A percentile compares a stretch with the other conserved stretches of the same genome.
These are phyloP conservation scores for Cryoendolithus antarcticus DNA, from an alignment of 2,329 filamentous ascomycete genomes.

Conservation along the genomic window DNA sequence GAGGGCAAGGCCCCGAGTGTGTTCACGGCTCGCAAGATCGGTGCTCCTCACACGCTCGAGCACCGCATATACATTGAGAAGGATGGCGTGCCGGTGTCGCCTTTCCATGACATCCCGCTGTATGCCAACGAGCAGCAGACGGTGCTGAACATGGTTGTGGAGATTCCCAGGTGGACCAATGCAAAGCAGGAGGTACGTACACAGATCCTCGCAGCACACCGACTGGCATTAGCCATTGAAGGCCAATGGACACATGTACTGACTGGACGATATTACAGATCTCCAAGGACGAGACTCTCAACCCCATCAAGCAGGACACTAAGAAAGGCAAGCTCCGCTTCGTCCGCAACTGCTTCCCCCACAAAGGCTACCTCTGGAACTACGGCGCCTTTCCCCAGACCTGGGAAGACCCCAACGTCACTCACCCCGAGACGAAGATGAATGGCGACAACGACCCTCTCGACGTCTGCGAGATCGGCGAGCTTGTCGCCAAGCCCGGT, in stretches of 20 bases:
- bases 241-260: neutral
- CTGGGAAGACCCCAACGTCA: slow-evolving; percentile 93
- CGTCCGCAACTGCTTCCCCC: slow-evolving; percentile 99
- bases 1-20: slow-evolving; percentile 38
- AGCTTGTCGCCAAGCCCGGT: slow-evolving; percentile 88
- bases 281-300: slow-evolving; percentile 95
- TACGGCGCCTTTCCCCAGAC: slow-evolving; percentile 99
- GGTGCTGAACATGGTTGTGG: slow-evolving; percentile 97
- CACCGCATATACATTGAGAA: slow-evolving; percentile 97
- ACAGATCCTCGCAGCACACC: neutral
- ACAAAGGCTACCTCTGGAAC: slow-evolving; percentile 99
- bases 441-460: slow-evolving; percentile 99
- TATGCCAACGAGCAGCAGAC: slow-evolving; percentile 95
- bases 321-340: slow-evolving; percentile 99
- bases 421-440: slow-evolving; percentile 98
- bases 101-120: slow-evolving; percentile 97
- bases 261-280: slow-evolving; percentile 49
- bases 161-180: slow-evolving; percentile 99
- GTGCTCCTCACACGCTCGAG: slow-evolving; percentile 81
- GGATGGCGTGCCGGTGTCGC: slow-evolving; percentile 84
- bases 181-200: slow-evolving; percentile 88
- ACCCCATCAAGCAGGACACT: slow-evolving; percentile 98
- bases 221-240: neutral
- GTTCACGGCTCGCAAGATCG: slow-evolving; percentile 79
- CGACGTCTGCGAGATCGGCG: slow-evolving; percentile 98